These are phyloP conservation scores for Ceratobasidium theobromae DNA, from an alignment of 1,284 basidiomycete species.

Conservation along the genomic window DNA sequence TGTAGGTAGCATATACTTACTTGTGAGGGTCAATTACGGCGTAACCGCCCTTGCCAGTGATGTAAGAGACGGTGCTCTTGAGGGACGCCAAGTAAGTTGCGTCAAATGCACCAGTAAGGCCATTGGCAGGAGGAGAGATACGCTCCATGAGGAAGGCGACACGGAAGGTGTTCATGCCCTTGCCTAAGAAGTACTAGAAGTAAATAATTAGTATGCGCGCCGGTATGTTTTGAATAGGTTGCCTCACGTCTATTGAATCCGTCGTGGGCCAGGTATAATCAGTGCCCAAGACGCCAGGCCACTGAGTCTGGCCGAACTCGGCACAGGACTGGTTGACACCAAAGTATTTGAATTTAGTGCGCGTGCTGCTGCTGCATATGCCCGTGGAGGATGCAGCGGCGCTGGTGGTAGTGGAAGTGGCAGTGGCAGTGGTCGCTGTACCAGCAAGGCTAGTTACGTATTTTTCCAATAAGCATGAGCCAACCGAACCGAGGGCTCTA, in stretches of 20 bases:
- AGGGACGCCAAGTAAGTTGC: conserved; percentile 55
- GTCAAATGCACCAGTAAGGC: conserved; percentile 55
- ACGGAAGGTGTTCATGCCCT: conserved; percentile 66
- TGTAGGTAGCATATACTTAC: conserved; percentile 46
- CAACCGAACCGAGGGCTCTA: not conserved
- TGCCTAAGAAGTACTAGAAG: conserved; percentile 52
- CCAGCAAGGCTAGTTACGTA: conserved; percentile 20
- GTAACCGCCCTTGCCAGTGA: conserved; percentile 60
- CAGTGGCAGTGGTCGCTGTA: conserved; percentile 31
- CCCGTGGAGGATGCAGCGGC: conserved; percentile 31
- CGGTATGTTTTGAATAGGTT: conserved; percentile 43
- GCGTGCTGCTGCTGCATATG: conserved; percentile 37
- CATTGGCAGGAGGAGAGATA: conserved; percentile 45
- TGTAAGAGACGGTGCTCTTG: conserved; percentile 57
- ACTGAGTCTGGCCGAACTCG: conserved; percentile 52
- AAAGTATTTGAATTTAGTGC: conserved; percentile 62
- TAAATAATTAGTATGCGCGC: conserved; percentile 34
- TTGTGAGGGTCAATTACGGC: conserved; percentile 52
- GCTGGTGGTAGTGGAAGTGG: conserved; percentile 30
- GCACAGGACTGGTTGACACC: conserved; percentile 65
- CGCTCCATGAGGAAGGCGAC: conserved; percentile 62
- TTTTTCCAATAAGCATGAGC: not conserved
- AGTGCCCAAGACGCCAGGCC: conserved; percentile 34
- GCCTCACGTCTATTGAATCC: conserved; percentile 49
- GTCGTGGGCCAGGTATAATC: conserved; percentile 54